Conservation (phyloP, 805 yeast genomes). For the Starmerella davenportii region DNA sequence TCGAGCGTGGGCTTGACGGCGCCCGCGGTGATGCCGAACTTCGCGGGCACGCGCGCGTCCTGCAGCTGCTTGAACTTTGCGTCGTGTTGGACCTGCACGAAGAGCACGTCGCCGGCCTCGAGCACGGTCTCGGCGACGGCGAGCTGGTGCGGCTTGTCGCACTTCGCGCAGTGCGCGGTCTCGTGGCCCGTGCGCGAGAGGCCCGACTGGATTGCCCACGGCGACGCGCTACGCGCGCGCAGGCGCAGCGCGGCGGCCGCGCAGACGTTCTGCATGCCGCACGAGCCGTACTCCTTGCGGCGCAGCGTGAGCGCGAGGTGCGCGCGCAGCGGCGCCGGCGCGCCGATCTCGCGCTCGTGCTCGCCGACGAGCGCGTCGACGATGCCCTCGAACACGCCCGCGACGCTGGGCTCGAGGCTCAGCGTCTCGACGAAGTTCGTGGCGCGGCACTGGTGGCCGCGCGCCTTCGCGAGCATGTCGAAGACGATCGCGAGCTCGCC, state of each 20-base stretch:
- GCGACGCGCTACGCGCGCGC: slow-evolving; percentile 7
- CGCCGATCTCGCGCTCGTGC: slow-evolving; percentile 6
- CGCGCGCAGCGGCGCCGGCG: neutral
- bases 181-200: slow-evolving; percentile 11
- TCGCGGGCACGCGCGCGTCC: neutral
- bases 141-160: slow-evolving; percentile 34
- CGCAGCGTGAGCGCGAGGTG: neutral
- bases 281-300: slow-evolving; percentile 10
- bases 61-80: slow-evolving; percentile 1
- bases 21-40: neutral
- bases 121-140: slow-evolving; percentile 22
- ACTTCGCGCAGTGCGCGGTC: slow-evolving; percentile 33
- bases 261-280: slow-evolving; percentile 10
- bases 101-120: neutral
- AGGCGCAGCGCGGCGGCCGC: neutral
- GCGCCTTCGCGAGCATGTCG: slow-evolving; percentile 77
- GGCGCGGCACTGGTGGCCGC: slow-evolving; percentile 63
- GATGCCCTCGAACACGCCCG: slow-evolving; percentile 1
- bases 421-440: slow-evolving; percentile 53
- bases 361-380: slow-evolving; percentile 2
- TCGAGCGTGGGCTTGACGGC: neutral
- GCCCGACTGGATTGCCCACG: slow-evolving; percentile 13
- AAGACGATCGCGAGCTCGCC: slow-evolving; percentile 75
- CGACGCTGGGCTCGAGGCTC: slow-evolving; percentile 14
- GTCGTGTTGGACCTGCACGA: neutral